Base-by-base conservation (phyloP, 345 rosid species). In the Boechera divaricarpa region DNA sequence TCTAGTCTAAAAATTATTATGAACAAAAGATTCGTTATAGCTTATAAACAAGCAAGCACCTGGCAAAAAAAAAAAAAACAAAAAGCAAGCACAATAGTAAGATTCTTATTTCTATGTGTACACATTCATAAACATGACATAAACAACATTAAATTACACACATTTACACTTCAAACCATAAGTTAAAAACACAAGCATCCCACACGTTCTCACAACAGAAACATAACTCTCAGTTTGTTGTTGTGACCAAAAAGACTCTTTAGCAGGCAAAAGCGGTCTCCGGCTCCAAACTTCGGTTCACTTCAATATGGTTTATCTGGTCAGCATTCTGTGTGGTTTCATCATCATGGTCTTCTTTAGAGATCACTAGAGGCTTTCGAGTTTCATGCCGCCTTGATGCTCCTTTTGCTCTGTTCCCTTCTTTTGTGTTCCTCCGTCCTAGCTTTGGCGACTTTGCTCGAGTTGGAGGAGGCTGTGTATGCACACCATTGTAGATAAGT, bases 391-490 rank as follows among this genome's bases (percentile, higher is more conserved):
- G 82, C 66, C 35, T 77, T 12, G 59, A 70, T 66, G 75, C 74
- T 79, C 85, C 88, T 76, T 84, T 87, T 42, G 80, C 62, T 73
- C 71, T 84, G 69, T 84, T 87, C 33, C 83, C 86, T 74, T 87
- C 79, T 84, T 83, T 88, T 83, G 59, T 77, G 75, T 86, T 93
- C 79, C 93, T 87, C 41, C 97, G 79, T 1, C 91, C 87, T 70
- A 89, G 86, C 78, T 85, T 87, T 58, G 94, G 94, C 63, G 94
- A 94, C 73, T 83, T 88, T 68, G 98, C 89, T 31, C 94, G 87
- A 69, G 98, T 94, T 75, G 92, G 87, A 70, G 96, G 98, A 75
- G 87, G 74, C 97, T 94, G 87, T 69, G 64, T 56, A 10, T 63
- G 52, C 21, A 52, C 62, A 53, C 32, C 62, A 11, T 54, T 11